A percentile compares a stretch with the other conserved stretches of the same genome.
These are phyloP conservation scores for Gnaphalium uliginosum DNA, from an alignment of 129 eudicot genomes.

Conservation along the genomic window DNA sequence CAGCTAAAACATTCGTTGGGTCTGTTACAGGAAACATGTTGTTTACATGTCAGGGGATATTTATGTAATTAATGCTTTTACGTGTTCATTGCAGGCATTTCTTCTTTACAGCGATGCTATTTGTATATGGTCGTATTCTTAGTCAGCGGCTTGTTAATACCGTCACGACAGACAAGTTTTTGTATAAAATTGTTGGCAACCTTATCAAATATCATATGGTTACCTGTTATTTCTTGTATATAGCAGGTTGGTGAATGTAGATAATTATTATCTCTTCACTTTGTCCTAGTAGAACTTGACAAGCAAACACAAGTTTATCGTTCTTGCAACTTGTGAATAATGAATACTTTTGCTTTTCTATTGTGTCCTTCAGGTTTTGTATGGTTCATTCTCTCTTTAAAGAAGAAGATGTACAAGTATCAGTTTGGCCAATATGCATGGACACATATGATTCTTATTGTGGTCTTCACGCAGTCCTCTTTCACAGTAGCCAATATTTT, in stretches of 20 bases:
- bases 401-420: conserved; percentile 99
- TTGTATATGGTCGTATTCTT: conserved; percentile 96
- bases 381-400: conserved; percentile 93
- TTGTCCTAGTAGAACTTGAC: conserved; percentile 15
- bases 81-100: conserved; percentile 72
- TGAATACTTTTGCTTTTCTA: not conserved
- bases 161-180: conserved; percentile 74
- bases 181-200: conserved; percentile 75
- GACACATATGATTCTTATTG: conserved; percentile 98
- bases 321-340: not conserved
- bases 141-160: conserved; percentile 94
- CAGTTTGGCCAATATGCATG: conserved; percentile 99
- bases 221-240: conserved; percentile 92
- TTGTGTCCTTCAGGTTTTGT: conserved; percentile 63
- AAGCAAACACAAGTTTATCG: not conserved
- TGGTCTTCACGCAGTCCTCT: conserved; percentile 91
- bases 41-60: not conserved
- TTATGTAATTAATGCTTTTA: not conserved
- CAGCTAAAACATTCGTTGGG: not conserved
- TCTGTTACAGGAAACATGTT: not conserved
- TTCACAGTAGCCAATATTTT: conserved; percentile 97
- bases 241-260: conserved; percentile 69
- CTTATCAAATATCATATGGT: conserved; percentile 96
- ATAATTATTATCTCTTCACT: conserved; percentile 13
- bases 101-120: conserved; percentile 98